phyloP scores from a whole-genome alignment of 495 filamentous ascomycete genomes.

The Aspergillus nidulans region DNA sequence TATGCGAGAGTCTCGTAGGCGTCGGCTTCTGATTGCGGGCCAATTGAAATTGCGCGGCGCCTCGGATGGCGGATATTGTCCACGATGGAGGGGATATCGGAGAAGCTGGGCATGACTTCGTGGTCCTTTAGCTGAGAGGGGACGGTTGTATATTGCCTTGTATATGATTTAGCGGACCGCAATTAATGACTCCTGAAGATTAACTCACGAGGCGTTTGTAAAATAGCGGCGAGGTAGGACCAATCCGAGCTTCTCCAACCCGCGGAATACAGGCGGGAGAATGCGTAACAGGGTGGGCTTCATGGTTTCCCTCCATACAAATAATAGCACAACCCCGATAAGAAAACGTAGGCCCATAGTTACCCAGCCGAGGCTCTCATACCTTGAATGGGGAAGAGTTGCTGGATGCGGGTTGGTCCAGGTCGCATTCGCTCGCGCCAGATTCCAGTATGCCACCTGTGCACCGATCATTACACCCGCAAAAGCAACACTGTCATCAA shows the following conservation, averaged over 20 bases:
- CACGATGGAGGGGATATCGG: conserved; percentile 74
- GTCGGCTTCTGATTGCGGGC: conserved; percentile 92
- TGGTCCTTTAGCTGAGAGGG: conserved; percentile 73
- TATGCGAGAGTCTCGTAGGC: conserved; percentile 96
- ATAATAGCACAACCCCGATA: conserved; percentile 75
- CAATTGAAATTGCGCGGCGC: conserved; percentile 79
- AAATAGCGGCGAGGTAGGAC: conserved; percentile 83
- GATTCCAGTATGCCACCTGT: conserved; percentile 77
- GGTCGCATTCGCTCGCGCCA: conserved; percentile 50
- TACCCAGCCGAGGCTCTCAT: conserved; percentile 57
- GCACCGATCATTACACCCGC: conserved; percentile 81
- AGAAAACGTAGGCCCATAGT: conserved; percentile 61
- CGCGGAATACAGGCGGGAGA: conserved; percentile 81
- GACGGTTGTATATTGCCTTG: conserved; percentile 77
- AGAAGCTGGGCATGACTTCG: conserved; percentile 79
- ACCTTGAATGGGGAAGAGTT: conserved; percentile 57
- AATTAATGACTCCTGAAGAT: neutral
- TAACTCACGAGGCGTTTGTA: conserved; percentile 71
- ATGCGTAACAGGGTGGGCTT: conserved; percentile 75
- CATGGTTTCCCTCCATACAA: conserved; percentile 81
- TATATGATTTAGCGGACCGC: neutral
- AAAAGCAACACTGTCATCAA: conserved; percentile 94
- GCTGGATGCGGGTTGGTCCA: conserved; percentile 56
- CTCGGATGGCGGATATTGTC: conserved; percentile 75
- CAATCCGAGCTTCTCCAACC: conserved; percentile 74